These are phyloP conservation scores for Acer negundo DNA, from an alignment of 345 rosid species.

Conservation along the genomic window DNA sequence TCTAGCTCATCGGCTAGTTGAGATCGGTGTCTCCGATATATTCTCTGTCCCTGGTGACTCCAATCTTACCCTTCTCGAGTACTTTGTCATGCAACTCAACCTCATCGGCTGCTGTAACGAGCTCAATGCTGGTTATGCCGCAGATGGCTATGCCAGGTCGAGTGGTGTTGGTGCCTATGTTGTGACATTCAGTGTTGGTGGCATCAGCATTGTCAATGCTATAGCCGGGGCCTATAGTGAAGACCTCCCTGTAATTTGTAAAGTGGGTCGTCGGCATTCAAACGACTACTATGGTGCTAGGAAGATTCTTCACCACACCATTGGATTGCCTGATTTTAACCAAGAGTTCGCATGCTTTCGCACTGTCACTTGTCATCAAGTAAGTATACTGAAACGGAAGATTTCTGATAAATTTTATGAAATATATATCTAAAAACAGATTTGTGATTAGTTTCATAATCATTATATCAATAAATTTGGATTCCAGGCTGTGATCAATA, in stretches of 20 bases:
- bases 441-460: no score
- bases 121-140: conserved; percentile 82
- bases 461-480: neutral
- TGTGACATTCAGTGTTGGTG: conserved; percentile 75
- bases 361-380: conserved; percentile 72
- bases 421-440: no score
- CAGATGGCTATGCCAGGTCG: conserved; percentile 68
- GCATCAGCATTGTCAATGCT: conserved; percentile 67
- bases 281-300: conserved; percentile 66
- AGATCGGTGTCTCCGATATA: conserved; percentile 45
- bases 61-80: conserved; percentile 70
- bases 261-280: conserved; percentile 81
- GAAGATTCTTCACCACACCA: conserved; percentile 67
- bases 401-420: no score
- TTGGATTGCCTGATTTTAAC: conserved; percentile 66
- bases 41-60: conserved; percentile 75
- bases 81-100: conserved; percentile 61
- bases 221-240: conserved; percentile 79
- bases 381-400: neutral
- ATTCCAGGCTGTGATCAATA: conserved; percentile 51
- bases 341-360: conserved; percentile 70
- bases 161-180: conserved; percentile 76
- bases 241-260: conserved; percentile 70
- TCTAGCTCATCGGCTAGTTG: conserved; percentile 63
- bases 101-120: conserved; percentile 75